Evolutionary conservation across 352 stramenopile species (phyloP).

Genomic region (Pythium guiyangense): DNA sequence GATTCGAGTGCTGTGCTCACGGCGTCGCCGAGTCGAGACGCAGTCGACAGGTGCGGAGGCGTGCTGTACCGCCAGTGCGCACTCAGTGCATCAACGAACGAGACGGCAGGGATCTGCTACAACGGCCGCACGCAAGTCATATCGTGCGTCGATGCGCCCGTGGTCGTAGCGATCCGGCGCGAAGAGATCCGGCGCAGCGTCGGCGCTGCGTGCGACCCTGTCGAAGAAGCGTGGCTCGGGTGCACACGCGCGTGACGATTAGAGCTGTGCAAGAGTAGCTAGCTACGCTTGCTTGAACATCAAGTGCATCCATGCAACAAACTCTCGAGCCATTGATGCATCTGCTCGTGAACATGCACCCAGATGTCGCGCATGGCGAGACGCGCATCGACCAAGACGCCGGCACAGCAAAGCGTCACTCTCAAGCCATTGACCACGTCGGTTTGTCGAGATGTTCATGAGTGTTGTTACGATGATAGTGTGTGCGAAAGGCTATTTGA

Average conservation of each 20-base stretch:
- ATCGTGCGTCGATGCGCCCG: neutral
- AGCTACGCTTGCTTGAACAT: neutral
- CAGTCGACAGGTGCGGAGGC: slow-evolving; percentile 2
- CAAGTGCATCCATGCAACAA: too few species aligned
- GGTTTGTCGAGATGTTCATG: too few species aligned
- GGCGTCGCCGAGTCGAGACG: neutral
- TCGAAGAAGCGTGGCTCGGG: slow-evolving; percentile 10
- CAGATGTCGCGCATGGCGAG: too few species aligned
- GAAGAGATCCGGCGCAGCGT: slow-evolving; percentile 5
- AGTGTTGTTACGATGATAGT: neutral
- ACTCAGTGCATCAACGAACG: too few species aligned
- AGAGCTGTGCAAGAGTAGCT: neutral
- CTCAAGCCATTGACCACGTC: too few species aligned
- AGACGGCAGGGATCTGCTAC: slow-evolving; percentile 1
- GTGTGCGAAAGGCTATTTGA: neutral
- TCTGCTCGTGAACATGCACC: too few species aligned
- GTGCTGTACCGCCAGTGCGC: slow-evolving; percentile 4
- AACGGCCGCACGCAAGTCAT: slow-evolving; percentile 5
- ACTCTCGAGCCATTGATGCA: too few species aligned
- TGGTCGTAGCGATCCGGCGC: slow-evolving; percentile 1
- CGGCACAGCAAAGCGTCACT: too few species aligned
- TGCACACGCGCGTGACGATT: neutral
- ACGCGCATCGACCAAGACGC: too few species aligned
- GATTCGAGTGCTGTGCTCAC: neutral
- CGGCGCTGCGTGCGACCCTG: slow-evolving; percentile 1